Conservation (phyloP, 78 protist genomes). For the Dictyostelium capitatum region DNA sequence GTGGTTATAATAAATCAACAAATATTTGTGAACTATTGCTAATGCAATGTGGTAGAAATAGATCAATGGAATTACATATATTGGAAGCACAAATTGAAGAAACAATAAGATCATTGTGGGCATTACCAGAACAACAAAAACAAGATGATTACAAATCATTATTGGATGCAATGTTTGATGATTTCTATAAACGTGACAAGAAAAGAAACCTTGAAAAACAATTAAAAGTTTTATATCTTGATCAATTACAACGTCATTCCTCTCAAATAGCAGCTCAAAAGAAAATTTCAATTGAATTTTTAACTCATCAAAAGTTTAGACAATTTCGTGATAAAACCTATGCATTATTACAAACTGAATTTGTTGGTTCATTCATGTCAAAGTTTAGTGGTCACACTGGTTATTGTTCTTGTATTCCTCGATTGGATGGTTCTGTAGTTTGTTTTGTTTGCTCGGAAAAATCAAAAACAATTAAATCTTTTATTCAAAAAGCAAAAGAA, state of each 20-base stretch:
- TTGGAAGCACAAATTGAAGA: conserved; percentile 74
- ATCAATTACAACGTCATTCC: conserved; percentile 59
- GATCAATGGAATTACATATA: conserved; percentile 57
- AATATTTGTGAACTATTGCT: conserved; percentile 43
- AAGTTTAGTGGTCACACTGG: conserved; percentile 50
- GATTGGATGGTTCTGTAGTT: conserved; percentile 8
- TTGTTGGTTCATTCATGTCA: conserved; percentile 71
- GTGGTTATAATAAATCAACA: conserved; percentile 27
- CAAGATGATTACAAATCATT: conserved; percentile 35
- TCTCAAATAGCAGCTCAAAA: conserved; percentile 65
- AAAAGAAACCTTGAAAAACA: conserved; percentile 49
- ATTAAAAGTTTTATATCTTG: conserved; percentile 40
- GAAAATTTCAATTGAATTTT: conserved; percentile 55
- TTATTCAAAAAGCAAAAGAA: conserved; percentile 29
- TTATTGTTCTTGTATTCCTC: conserved; percentile 28
- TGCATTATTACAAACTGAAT: conserved; percentile 55
- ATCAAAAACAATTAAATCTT: conserved; percentile 33
- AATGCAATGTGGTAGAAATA: conserved; percentile 57
- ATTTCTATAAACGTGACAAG: conserved; percentile 66
- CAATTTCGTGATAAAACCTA: conserved; percentile 49
- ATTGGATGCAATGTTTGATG: conserved; percentile 63
- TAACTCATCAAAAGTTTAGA: conserved; percentile 70
- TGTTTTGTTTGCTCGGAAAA: conserved; percentile 38
- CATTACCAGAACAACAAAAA: conserved; percentile 57
- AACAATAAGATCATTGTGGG: conserved; percentile 55